phyloP scores from a whole-genome alignment of 805 yeast genomes.

The Cyberlindnera lachancei region DNA sequence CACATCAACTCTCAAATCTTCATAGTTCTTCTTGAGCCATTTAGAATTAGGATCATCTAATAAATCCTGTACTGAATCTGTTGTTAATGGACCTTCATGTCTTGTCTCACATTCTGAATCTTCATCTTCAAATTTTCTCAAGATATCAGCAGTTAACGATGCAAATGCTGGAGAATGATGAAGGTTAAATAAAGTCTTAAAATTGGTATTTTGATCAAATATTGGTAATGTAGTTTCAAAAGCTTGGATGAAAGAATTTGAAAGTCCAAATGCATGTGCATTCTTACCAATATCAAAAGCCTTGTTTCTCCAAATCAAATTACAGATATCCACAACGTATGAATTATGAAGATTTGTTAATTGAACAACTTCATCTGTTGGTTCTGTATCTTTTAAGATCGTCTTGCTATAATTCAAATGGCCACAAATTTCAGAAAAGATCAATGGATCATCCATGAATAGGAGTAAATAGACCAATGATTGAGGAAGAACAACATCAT shows the following conservation, averaged over 20 bases:
- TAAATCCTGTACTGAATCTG: constrained; percentile 30
- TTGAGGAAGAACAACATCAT: constrained; percentile 32
- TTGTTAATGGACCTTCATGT: constrained; percentile 48
- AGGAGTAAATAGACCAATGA: constrained; percentile 30
- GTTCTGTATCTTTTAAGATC: constrained; percentile 9
- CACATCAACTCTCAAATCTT: constrained; percentile 38
- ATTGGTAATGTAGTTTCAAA: constrained; percentile 18
- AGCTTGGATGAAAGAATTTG: constrained; percentile 23
- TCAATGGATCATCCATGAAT: constrained; percentile 35
- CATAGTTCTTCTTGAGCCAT: constrained; percentile 36
- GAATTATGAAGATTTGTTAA: constrained; percentile 36
- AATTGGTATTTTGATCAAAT: constrained; percentile 18
- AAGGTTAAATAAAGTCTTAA: constrained; percentile 27
- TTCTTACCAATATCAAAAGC: constrained; percentile 34
- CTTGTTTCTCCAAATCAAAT: constrained; percentile 48
- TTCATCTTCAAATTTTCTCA: constrained; percentile 41
- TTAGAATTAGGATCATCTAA: constrained; percentile 9
- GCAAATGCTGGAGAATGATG: constrained; percentile 48
- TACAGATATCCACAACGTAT: constrained; percentile 48
- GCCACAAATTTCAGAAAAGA: constrained; percentile 39
- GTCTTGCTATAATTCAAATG: constrained; percentile 32
- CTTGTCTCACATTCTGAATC: constrained; percentile 26
- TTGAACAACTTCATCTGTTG: constrained; percentile 12
- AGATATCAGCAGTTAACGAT: constrained; percentile 33
- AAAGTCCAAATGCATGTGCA: constrained; percentile 22